Percentiles rank a stretch among this genome's conserved stretches.
phyloP scores from a whole-genome alignment of 2,329 filamentous ascomycete genomes.

The Aspergillaceae sp. region DNA sequence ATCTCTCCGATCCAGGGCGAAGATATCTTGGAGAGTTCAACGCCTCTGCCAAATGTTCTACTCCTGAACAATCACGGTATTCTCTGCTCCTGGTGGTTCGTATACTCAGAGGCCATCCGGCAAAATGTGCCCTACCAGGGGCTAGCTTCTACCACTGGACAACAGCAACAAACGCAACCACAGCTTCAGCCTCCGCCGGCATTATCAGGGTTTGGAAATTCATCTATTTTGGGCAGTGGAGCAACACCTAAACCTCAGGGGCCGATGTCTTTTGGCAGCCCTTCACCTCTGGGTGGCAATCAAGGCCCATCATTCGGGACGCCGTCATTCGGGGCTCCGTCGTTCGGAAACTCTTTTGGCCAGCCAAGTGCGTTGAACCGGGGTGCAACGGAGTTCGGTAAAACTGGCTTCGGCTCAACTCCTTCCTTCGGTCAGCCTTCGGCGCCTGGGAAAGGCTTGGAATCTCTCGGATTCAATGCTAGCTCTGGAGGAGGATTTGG shows the following conservation, averaged over 20 bases:
- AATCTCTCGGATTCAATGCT: constrained; percentile 8
- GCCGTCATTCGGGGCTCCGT: constrained; percentile 19
- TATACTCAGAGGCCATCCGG: constrained; percentile 80
- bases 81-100: constrained; percentile 79
- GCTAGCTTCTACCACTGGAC: constrained; percentile 40
- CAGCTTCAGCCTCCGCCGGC: constrained; percentile 19
- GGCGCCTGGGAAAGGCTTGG: constrained; percentile 16
- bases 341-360: constrained; percentile 32
- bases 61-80: constrained; percentile 83
- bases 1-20: constrained; percentile 67
- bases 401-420: constrained; percentile 21
- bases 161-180: constrained; percentile 19
- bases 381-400: constrained; percentile 23
- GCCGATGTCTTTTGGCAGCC: constrained; percentile 19
- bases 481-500: constrained; percentile 26
- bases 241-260: constrained; percentile 24
- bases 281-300: constrained; percentile 17
- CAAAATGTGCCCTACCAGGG: constrained; percentile 65
- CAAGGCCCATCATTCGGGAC: constrained; percentile 21
- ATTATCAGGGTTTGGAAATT: constrained; percentile 17
- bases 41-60: constrained; percentile 74
- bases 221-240: constrained; percentile 20
- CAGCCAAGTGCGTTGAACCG: constrained; percentile 25
- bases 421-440: constrained; percentile 26
- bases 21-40: constrained; percentile 68